These are phyloP conservation scores for Ambispora gerdemannii DNA, from an alignment of 192 early-diverging fungal species.

Conservation along the genomic window DNA sequence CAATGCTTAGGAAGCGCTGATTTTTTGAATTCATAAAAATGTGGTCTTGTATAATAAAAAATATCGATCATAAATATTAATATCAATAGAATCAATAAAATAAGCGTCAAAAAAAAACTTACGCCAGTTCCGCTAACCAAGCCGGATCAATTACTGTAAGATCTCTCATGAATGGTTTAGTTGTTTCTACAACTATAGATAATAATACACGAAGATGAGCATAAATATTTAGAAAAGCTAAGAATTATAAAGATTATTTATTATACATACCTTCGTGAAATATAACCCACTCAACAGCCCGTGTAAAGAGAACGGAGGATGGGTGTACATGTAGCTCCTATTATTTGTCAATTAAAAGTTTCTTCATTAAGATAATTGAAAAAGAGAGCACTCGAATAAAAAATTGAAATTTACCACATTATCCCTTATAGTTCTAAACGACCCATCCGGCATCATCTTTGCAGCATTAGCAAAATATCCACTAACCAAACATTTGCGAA, in stretches of 20 bases:
- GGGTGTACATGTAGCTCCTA: constrained; percentile 76
- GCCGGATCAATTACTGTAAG: constrained; percentile 85
- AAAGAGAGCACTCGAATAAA: neutral
- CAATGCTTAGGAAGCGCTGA: neutral
- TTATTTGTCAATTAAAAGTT: neutral
- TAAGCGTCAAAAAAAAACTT: neutral
- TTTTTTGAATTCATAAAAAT: constrained; percentile 29
- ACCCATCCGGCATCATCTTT: constrained; percentile 61
- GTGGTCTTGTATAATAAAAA: too few relatives aligned
- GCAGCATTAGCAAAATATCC: constrained; percentile 80
- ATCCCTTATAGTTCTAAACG: constrained; percentile 63
- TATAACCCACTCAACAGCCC: constrained; percentile 87
- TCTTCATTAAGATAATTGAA: neutral
- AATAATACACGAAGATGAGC: neutral
- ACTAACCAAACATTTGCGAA: constrained; percentile 67
- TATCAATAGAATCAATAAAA: neutral
- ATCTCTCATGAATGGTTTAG: constrained; percentile 96
- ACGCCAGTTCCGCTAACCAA: constrained; percentile 95
- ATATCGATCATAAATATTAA: neutral
- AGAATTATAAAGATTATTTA: neutral
- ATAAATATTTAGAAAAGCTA: neutral
- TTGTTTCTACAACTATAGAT: constrained; percentile 77
- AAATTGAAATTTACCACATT: constrained; percentile 43
- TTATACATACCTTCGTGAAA: constrained; percentile 72
- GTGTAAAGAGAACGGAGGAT: constrained; percentile 86